Evolutionary conservation across 164 flowering plant genomes (phyloP), one percentile per base, ranked within the genome.

Genomic region (Houttuynia cordata): DNA sequence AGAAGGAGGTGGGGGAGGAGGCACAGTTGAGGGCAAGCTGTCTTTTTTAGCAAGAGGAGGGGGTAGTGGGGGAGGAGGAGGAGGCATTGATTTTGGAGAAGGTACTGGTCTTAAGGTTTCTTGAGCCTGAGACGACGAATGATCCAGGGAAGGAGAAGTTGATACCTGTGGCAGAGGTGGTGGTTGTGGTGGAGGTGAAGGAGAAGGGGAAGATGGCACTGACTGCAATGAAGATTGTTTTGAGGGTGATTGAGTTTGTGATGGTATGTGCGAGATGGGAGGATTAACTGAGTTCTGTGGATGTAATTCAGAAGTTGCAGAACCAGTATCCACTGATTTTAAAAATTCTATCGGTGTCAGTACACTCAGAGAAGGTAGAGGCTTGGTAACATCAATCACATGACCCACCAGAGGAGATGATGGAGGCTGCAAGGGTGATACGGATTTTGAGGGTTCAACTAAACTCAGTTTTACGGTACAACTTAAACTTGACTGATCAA

Each of bases 361-460:
- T 18, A 19, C 23, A 20, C 24, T 9, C 2, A 45, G 18, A 57
- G 59, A 57, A 30, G 20, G 45, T 2, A 30, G 4, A 57, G 37
- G 45, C 37, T 18, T n/a, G 10, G 59, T 45, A 23, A 58, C 49
- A 42, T n/a, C 20, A 34, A 34, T 45, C 47, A 24, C 41, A 12
- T 25, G 30, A 41, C 50, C 24, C 23, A 17, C 58, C 18, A 19
- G 68, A 59, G 77, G 70, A 51, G 55, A 22, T 24, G 22, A 8
- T 3, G 76, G 77, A 17, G 78, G 79, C 15, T 75, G 75, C 12
- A 78, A 73, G 30, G 69, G 68, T 6, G 72, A 59, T 18, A 53
- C 13, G 49, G 70, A 24, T 61, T 22, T 65, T 4, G 13, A 39
- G 40, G 69, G 34, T 64, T 51, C 65, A 62, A 68, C 59, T 42